These are phyloP conservation scores for Inosperma sp. DNA, from an alignment of 768 basidiomycete species.

Conservation along the genomic window DNA sequence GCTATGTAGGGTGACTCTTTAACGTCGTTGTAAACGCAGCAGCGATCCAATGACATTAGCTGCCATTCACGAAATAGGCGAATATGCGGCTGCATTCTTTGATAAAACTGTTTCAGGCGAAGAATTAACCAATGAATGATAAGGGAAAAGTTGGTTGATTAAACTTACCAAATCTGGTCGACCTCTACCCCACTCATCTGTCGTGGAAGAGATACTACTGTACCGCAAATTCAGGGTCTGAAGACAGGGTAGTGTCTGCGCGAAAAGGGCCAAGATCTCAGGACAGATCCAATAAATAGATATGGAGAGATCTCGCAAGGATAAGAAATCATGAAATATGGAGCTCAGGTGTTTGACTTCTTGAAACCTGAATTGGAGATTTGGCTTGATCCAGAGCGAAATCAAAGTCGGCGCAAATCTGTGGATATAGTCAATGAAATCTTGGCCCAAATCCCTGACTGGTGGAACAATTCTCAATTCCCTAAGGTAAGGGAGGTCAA, in stretches of 20 bases:
- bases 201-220: not conserved
- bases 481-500: not conserved
- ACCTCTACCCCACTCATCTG: not conserved
- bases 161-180: not conserved
- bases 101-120: not conserved
- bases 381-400: not conserved
- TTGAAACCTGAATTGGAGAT: not conserved
- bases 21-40: too few relatives aligned
- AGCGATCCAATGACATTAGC: not conserved
- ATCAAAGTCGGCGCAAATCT: not conserved
- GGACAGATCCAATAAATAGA: not conserved
- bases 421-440: slow-evolving; percentile 2
- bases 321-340: slow-evolving; percentile 1
- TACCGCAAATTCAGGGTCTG: not conserved
- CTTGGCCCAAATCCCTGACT: not conserved
- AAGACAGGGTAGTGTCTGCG: not conserved
- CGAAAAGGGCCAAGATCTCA: not conserved
- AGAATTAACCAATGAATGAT: not conserved
- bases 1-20: too few relatives aligned
- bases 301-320: not conserved
- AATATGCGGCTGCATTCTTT: not conserved
- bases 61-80: not conserved
- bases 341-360: not conserved
- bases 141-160: not conserved
- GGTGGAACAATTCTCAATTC: not conserved